Conservation (phyloP, 345 rosid species). For the Kandelia obovata region DNA sequence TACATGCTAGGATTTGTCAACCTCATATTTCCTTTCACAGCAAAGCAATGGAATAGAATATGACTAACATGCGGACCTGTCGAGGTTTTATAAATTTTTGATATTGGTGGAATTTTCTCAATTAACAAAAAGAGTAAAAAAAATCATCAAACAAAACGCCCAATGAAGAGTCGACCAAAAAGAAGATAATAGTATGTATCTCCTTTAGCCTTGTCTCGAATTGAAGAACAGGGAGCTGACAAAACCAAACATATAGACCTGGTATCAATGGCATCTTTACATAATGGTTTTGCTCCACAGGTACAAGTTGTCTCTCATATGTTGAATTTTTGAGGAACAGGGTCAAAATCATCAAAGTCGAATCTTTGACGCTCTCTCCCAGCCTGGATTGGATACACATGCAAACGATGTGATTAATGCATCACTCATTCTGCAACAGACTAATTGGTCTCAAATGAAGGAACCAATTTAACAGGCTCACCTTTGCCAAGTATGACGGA, state of each 20-base stretch:
- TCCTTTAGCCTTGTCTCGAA: neutral
- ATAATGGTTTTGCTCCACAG: neutral
- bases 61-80: no score
- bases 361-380: constrained; percentile 88
- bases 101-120: neutral
- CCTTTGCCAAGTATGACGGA: constrained; percentile 77
- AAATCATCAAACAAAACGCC: neutral
- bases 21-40: no score
- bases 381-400: constrained; percentile 37
- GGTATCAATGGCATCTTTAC: constrained; percentile 6
- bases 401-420: constrained; percentile 1
- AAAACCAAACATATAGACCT: neutral
- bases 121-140: neutral
- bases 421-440: constrained; percentile 12
- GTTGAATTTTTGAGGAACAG: constrained; percentile 83
- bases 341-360: constrained; percentile 89
- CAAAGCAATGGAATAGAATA: no score
- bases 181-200: neutral
- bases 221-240: constrained; percentile 5
- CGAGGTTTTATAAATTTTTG: no score
- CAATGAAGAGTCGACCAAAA: neutral
- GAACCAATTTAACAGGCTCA: constrained; percentile 23
- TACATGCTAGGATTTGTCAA: no score
- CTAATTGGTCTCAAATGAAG: neutral
- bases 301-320: constrained; percentile 29